Conservation (phyloP, 495 filamentous ascomycete species). For the Xylaria scruposa region DNA sequence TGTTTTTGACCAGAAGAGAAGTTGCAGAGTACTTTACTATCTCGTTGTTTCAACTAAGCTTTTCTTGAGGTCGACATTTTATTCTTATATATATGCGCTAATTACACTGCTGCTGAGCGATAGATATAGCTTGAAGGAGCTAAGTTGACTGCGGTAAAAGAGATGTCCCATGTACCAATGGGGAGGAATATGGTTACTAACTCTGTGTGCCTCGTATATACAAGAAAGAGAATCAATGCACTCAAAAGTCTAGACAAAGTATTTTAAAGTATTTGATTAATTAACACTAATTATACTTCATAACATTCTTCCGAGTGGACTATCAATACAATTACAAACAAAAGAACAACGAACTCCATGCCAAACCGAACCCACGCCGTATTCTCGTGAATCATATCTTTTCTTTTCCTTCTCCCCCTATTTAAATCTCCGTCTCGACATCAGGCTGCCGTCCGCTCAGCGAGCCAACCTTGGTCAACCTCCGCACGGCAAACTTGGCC, state of each 20-base stretch:
- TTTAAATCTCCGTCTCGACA: constrained; percentile 70
- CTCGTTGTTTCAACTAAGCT: not conserved
- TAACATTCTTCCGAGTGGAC: constrained; percentile 26
- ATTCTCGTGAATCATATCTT: constrained; percentile 1
- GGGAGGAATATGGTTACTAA: too few relatives aligned
- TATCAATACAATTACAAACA: constrained; percentile 5
- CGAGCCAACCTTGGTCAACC: constrained; percentile 62
- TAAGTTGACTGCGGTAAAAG: too few relatives aligned
- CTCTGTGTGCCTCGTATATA: too few relatives aligned
- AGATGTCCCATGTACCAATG: too few relatives aligned
- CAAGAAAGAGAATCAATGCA: too few relatives aligned
- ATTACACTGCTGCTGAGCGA: too few relatives aligned
- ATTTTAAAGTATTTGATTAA: not conserved
- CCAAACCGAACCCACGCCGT: not conserved
- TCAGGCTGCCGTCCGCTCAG: constrained; percentile 69
- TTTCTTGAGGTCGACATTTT: constrained; percentile 21
- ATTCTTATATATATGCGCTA: not conserved
- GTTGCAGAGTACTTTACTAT: not conserved
- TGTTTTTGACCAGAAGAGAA: constrained; percentile 18
- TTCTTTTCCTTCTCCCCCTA: not conserved
- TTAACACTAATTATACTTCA: constrained; percentile 16
- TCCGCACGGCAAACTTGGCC: constrained; percentile 64
- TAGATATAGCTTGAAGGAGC: too few relatives aligned
- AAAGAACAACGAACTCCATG: not conserved
- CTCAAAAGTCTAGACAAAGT: not conserved